Conservation (phyloP, 352 stramenopile genomes). For the Pythium rhizo-oryzae region DNA sequence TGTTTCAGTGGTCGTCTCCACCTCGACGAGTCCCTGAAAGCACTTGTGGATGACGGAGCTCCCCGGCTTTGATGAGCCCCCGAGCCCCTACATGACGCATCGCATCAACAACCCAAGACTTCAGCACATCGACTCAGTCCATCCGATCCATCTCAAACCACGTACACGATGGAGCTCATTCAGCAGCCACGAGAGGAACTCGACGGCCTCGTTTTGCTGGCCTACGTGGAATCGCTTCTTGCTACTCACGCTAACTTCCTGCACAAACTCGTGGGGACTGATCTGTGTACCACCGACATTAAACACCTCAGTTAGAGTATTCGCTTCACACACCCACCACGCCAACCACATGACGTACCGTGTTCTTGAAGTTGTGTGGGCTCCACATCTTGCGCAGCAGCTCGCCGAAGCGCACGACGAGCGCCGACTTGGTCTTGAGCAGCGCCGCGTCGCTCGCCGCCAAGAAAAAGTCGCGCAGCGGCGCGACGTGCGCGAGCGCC, state of each 20-base stretch:
- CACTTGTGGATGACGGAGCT: slow-evolving; percentile 96
- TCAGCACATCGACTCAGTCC: background rate
- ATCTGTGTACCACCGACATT: slow-evolving; percentile 46
- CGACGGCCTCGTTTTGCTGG: slow-evolving; percentile 93
- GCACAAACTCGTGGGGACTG: slow-evolving; percentile 96
- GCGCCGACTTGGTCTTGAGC: slow-evolving; percentile 67
- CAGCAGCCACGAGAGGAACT: slow-evolving; percentile 97
- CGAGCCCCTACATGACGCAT: slow-evolving; percentile 52
- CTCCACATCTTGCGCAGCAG: slow-evolving; percentile 98
- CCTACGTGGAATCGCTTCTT: slow-evolving; percentile 97
- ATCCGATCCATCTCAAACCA: slow-evolving; percentile 3
- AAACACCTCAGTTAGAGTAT: background rate
- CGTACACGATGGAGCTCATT: slow-evolving; percentile 92
- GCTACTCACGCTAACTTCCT: slow-evolving; percentile 94
- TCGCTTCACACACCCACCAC: background rate
- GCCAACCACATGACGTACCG: slow-evolving; percentile 56
- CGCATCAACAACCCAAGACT: background rate
- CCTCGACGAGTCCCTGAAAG: slow-evolving; percentile 96
- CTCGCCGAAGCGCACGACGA: slow-evolving; percentile 94
- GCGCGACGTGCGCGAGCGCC: slow-evolving; percentile 94
- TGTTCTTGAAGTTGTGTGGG: slow-evolving; percentile 97
- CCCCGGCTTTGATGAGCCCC: slow-evolving; percentile 79
- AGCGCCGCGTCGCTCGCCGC: slow-evolving; percentile 38
- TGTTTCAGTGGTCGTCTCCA: slow-evolving; percentile 82
- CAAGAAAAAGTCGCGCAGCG: slow-evolving; percentile 96